A percentile compares a stretch with the other conserved stretches of the same genome.
Evolutionary conservation across 2,329 filamentous ascomycete species (phyloP).

Genomic region (Penicillium nordicum): DNA sequence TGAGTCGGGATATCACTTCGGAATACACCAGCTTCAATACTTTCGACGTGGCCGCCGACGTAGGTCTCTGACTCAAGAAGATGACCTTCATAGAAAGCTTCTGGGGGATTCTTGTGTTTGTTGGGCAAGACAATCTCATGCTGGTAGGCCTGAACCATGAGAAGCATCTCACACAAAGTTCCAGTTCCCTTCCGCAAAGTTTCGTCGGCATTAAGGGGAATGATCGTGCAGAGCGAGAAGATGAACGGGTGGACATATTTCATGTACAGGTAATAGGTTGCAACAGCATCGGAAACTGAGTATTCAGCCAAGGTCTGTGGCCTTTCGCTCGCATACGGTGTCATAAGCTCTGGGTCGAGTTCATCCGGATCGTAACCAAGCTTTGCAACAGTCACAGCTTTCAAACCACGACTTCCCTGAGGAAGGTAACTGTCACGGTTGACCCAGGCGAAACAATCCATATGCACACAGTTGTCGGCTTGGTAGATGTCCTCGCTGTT

Average conservation of each 20-base stretch:
- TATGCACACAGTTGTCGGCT: slow-evolving; percentile 92
- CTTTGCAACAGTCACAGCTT: slow-evolving; percentile 96
- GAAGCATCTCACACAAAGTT: slow-evolving; percentile 97
- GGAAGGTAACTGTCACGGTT: slow-evolving; percentile 97
- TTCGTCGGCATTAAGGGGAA: slow-evolving; percentile 89
- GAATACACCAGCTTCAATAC: slow-evolving; percentile 97
- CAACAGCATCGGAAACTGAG: slow-evolving; percentile 97
- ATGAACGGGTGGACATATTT: slow-evolving; percentile 99
- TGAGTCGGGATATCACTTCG: slow-evolving; percentile 92
- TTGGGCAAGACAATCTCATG: slow-evolving; percentile 91
- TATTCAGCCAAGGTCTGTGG: slow-evolving; percentile 96
- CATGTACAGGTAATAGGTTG: slow-evolving; percentile 99
- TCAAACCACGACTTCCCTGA: slow-evolving; percentile 93
- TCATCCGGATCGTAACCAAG: slow-evolving; percentile 98
- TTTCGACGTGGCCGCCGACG: slow-evolving; percentile 96
- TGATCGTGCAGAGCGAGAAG: slow-evolving; percentile 95
- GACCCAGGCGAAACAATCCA: slow-evolving; percentile 99
- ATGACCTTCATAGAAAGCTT: slow-evolving; percentile 96
- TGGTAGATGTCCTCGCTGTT: slow-evolving; percentile 95
- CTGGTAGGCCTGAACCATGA: slow-evolving; percentile 97
- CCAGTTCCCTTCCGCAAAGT: slow-evolving; percentile 92
- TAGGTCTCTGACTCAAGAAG: slow-evolving; percentile 96
- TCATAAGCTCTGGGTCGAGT: slow-evolving; percentile 96
- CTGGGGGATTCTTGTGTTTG: slow-evolving; percentile 86
- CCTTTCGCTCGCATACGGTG: slow-evolving; percentile 77